These are phyloP conservation scores for Warburgia ugandensis DNA, from an alignment of 164 flowering plant species.

Conservation along the genomic window DNA sequence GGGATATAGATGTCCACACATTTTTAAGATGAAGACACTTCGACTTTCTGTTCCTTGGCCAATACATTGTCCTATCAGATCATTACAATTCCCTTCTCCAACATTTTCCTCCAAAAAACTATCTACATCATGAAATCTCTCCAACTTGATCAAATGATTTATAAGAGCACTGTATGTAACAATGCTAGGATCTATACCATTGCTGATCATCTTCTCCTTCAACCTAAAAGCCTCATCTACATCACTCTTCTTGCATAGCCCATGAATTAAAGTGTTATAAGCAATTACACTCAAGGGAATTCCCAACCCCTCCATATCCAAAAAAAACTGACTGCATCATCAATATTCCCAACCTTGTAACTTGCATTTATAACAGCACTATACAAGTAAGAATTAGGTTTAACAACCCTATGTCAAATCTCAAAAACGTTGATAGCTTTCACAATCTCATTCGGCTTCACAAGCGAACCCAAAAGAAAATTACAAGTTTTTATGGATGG, in stretches of 20 bases:
- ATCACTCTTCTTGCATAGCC: constrained; percentile 46
- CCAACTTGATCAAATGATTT: constrained; percentile 45
- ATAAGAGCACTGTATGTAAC: constrained; percentile 50
- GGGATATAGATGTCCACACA: too few species aligned
- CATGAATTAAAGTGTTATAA: constrained; percentile 63
- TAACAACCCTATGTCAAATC: constrained; percentile 21
- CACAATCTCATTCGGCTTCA: constrained; percentile 38
- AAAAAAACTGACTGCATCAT: constrained; percentile 50
- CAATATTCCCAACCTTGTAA: constrained; percentile 46
- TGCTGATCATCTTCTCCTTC: constrained; percentile 48
- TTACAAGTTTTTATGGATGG: constrained; percentile 62
- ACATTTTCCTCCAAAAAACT: constrained; percentile 47
- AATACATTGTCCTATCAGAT: too few species aligned
- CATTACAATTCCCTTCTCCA: constrained; percentile 25
- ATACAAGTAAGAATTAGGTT: constrained; percentile 46
- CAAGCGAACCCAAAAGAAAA: constrained; percentile 49
- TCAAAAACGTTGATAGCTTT: constrained; percentile 40
- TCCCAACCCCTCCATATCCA: constrained; percentile 44
- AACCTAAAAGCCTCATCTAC: constrained; percentile 44
- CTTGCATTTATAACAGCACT: constrained; percentile 51
- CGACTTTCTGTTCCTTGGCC: too few species aligned
- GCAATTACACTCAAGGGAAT: constrained; percentile 48
- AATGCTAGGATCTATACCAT: constrained; percentile 36
- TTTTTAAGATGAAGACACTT: too few species aligned
- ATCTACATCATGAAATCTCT: constrained; percentile 40